phyloP scores from a whole-genome alignment of 176 grass and related monocot species.

The Puya raimondii region DNA sequence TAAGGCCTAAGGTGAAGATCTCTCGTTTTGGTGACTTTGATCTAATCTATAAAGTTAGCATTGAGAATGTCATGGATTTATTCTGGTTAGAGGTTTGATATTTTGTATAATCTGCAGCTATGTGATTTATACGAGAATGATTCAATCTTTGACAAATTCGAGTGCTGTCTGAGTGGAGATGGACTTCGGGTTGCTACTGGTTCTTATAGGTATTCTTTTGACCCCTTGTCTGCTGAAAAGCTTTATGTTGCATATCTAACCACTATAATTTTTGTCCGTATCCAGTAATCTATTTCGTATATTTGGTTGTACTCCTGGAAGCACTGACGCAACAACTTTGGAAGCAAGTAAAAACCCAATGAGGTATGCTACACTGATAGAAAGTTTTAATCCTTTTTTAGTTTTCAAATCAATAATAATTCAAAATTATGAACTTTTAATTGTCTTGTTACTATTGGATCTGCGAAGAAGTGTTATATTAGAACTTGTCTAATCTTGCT shows the following conservation, averaged over 20 bases:
- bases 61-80: constrained; percentile 11
- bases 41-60: background rate
- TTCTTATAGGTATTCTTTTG: constrained; percentile 71
- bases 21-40: constrained; percentile 17
- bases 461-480: background rate
- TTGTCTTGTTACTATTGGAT: background rate
- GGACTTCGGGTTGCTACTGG: constrained; percentile 67
- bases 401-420: background rate
- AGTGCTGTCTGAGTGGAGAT: constrained; percentile 71
- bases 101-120: constrained; percentile 39
- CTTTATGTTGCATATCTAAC: background rate
- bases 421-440: background rate
- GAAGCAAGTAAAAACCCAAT: constrained; percentile 80
- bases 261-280: background rate
- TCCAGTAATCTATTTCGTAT: constrained; percentile 83
- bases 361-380: constrained; percentile 34
- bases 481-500: background rate
- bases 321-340: constrained; percentile 49
- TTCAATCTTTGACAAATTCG: constrained; percentile 89
- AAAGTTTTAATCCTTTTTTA: background rate
- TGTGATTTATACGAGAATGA: constrained; percentile 88
- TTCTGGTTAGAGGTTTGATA: constrained; percentile 9
- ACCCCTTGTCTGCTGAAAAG: constrained; percentile 14
- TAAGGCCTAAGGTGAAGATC: constrained; percentile 73
- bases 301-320: constrained; percentile 57